phyloP scores from a whole-genome alignment of 2,329 filamentous ascomycete species.

The Lasiodiplodia hormozganensis region DNA sequence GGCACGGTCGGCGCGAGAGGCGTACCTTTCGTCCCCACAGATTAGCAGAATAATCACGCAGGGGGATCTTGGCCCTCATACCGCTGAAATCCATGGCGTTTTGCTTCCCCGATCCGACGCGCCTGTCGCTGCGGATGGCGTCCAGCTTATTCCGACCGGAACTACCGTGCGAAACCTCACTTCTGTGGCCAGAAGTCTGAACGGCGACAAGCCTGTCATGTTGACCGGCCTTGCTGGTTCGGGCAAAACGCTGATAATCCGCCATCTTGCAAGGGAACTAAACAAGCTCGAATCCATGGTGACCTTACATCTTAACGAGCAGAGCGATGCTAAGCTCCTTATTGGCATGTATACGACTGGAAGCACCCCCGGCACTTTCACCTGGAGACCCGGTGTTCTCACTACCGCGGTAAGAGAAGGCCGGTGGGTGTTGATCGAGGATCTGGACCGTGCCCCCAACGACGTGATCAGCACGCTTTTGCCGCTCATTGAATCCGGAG shows the following conservation, averaged over 20 bases:
- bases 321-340: slow-evolving; percentile 96
- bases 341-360: slow-evolving; percentile 94
- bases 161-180: slow-evolving; percentile 78
- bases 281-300: slow-evolving; percentile 84
- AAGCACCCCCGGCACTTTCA: slow-evolving; percentile 84
- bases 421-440: slow-evolving; percentile 96
- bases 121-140: background rate
- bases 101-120: slow-evolving; percentile 44
- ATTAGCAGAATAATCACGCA: slow-evolving; percentile 21
- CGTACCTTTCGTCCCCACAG: background rate
- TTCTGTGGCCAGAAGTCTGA: slow-evolving; percentile 71
- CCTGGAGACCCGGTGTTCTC: slow-evolving; percentile 89
- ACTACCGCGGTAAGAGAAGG: slow-evolving; percentile 94
- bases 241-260: slow-evolving; percentile 87
- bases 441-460: slow-evolving; percentile 91
- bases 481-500: slow-evolving; percentile 89
- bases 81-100: slow-evolving; percentile 43
- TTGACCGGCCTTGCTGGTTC: slow-evolving; percentile 83
- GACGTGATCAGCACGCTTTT: slow-evolving; percentile 94
- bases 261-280: slow-evolving; percentile 80
- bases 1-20: background rate
- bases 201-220: slow-evolving; percentile 73
- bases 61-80: slow-evolving; percentile 17
- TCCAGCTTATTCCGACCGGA: slow-evolving; percentile 64
- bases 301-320: slow-evolving; percentile 94